Base-by-base conservation (phyloP, 2,329 filamentous ascomycete species). In the Colletotrichum spinosum region DNA sequence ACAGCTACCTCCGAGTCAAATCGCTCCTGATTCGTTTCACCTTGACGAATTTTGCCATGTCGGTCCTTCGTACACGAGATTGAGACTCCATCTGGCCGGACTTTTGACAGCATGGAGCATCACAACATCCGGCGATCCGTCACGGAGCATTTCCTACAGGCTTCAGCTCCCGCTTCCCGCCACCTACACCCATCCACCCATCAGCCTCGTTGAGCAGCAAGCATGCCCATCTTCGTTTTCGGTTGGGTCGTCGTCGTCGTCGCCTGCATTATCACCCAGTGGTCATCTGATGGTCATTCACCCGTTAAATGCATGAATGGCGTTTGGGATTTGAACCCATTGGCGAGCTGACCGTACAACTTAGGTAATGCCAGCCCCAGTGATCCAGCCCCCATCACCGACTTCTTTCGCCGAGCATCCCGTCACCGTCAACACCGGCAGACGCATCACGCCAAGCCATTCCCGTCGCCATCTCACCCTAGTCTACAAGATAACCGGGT, bases 211-310 rank as follows among this genome's bases (percentile, higher is more conserved):
- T 34, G 7, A 13, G 17, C 25, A 44, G 41, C 25, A 25, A 25
- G 25, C n/a, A 25, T 50, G 33, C 49, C 38, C 42, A 51, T 38
- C 51, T 46, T 51, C 37, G 46, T 58, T 58, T 58, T 51, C 46
- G 55, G 55, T 48, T 58, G 45, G 44, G n/a, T 51, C 38, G 55
- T 17, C 46, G 8, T 42, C 25, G 11, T 48, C 51, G 33, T 33
- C 33, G n/a, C 25, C 56, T 61, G 57, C 62, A 65, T 42, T 25
- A 6, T 13, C 12, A 48, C n/a, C 33, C 51, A 46, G 33, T 49
- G 63, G 56, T 66, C 63, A 66, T 66, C 63, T 66, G 63, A 66
- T 49, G 58, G 60, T 15, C 62, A 56, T 44, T 49, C 61, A 55
- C 52, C 46, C 63, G 42, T 56, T 56, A 57, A 35, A 33, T 66